Evolutionary conservation across 2,329 filamentous ascomycete genomes (phyloP).

Genomic region (Aspergillus texensis): DNA sequence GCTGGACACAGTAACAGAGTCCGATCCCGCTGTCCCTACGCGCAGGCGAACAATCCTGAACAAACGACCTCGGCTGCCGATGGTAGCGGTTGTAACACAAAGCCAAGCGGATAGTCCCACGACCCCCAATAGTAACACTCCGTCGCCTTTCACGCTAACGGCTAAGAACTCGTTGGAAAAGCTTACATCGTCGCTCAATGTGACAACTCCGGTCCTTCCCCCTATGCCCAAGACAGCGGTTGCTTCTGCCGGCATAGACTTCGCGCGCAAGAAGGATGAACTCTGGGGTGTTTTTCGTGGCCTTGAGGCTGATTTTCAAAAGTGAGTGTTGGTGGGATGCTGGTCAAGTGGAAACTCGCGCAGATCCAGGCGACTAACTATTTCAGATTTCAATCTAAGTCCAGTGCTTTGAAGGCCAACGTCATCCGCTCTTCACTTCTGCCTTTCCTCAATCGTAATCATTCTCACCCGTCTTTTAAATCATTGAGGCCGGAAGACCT

Average conservation of each 20-base stretch:
- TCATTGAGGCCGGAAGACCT: constrained; percentile 76
- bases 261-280: constrained; percentile 66
- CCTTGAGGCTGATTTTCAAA: constrained; percentile 70
- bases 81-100: constrained; percentile 43
- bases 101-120: constrained; percentile 36
- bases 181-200: constrained; percentile 43
- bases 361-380: constrained; percentile 12
- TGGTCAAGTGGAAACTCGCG: background rate
- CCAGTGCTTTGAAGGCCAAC: constrained; percentile 72
- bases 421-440: constrained; percentile 72
- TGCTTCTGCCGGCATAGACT: constrained; percentile 37
- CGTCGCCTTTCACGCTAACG: constrained; percentile 44
- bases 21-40: constrained; percentile 22
- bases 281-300: constrained; percentile 69
- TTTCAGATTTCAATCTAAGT: constrained; percentile 69
- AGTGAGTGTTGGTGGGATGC: constrained; percentile 47
- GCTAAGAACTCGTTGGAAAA: constrained; percentile 51
- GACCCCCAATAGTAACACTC: constrained; percentile 41
- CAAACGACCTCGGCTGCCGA: constrained; percentile 43
- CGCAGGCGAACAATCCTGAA: constrained; percentile 37
- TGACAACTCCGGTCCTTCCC: constrained; percentile 51
- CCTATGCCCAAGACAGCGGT: constrained; percentile 50
- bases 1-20: constrained; percentile 22
- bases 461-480: constrained; percentile 67
- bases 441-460: constrained; percentile 74